Evolutionary conservation across 352 stramenopile species (phyloP), one percentile per base, ranked within the genome.

Genomic region (Phytophthora palmivora): DNA sequence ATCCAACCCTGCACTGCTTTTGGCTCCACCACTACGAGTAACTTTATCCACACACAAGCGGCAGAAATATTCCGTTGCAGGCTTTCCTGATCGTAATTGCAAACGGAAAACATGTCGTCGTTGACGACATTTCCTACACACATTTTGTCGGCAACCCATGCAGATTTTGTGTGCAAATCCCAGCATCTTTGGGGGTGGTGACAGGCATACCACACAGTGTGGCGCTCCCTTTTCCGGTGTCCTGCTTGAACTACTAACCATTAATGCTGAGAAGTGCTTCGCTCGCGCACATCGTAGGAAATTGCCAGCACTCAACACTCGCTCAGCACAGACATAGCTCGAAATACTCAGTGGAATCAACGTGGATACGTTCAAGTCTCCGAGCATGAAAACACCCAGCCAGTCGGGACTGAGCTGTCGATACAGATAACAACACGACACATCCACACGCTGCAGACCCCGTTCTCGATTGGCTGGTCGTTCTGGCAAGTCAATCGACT

Each of bases 381-480:
- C 79, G 18, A 85, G 52, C 47, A 83, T 77, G 55, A 88, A 88
- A 55, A 76, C 78, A 15, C 70, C 74, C 32, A 87, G 57, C 74
- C 74, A 88, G 47, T 87, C 60, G 6, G 67, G 67, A 56, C 66
- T 82, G 28, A 88, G 46, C 37, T 81, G 56, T 47, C 75, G 73
- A 52, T 87, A 87, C 24, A 88, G 60, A 55, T 88, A 88, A 51
- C 76, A 87, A 48, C 78, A 74, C 32, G 74, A 83, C 41, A 78
- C 47, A 45, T 73, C 60, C 6, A 75, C 74, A 24, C 79, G 74
- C 19, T 68, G 33, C 36, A 88, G 36, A 7, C 66, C 56, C 0
- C 54, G 55, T 15, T 63, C 55, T 12, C 74, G 67, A 56, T 80
- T 79, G 36, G 67, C 74, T 6, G 76, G 79, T 16, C 70, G 74